phyloP scores from a whole-genome alignment of 495 filamentous ascomycete species.

The Filosporella fistucella region DNA sequence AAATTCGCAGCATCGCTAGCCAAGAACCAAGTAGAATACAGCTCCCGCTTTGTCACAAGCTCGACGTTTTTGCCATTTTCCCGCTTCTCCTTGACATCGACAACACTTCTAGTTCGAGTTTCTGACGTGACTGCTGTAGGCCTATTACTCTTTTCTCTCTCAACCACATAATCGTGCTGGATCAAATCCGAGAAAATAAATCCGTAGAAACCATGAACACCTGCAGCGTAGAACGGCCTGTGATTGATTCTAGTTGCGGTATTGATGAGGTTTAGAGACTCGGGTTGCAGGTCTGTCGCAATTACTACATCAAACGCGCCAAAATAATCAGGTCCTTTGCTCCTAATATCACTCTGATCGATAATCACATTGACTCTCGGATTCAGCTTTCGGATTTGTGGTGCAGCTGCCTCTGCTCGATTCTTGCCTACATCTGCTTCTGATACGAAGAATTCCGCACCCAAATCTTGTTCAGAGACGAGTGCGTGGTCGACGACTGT shows the following conservation, averaged over 20 bases:
- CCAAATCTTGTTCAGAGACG: slow-evolving; percentile 77
- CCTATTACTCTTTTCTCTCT: slow-evolving; percentile 76
- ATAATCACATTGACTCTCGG: slow-evolving; percentile 77
- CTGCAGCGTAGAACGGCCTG: slow-evolving; percentile 83
- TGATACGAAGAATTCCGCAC: slow-evolving; percentile 83
- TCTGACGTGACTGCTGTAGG: slow-evolving; percentile 60
- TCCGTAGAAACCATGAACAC: slow-evolving; percentile 85
- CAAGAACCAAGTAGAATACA: slow-evolving; percentile 76
- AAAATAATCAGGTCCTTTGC: slow-evolving; percentile 68
- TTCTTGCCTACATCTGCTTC: slow-evolving; percentile 70
- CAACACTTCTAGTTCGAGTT: slow-evolving; percentile 69
- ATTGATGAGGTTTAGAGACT: slow-evolving; percentile 72
- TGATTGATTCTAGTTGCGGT: slow-evolving; percentile 69
- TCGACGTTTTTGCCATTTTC: slow-evolving; percentile 72
- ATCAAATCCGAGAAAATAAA: slow-evolving; percentile 93
- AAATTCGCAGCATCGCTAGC: slow-evolving; percentile 70
- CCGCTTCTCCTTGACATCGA: slow-evolving; percentile 66
- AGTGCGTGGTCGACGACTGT: slow-evolving; percentile 80
- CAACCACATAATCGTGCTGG: slow-evolving; percentile 79
- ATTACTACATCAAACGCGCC: slow-evolving; percentile 79
- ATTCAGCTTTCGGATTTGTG: slow-evolving; percentile 78
- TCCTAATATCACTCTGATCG: slow-evolving; percentile 58
- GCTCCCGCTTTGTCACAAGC: slow-evolving; percentile 86
- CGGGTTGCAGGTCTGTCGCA: slow-evolving; percentile 80
- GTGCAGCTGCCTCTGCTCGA: slow-evolving; percentile 78